These are phyloP conservation scores for Claviceps paspali DNA, from an alignment of 2,329 filamentous ascomycete species.

Conservation along the genomic window DNA sequence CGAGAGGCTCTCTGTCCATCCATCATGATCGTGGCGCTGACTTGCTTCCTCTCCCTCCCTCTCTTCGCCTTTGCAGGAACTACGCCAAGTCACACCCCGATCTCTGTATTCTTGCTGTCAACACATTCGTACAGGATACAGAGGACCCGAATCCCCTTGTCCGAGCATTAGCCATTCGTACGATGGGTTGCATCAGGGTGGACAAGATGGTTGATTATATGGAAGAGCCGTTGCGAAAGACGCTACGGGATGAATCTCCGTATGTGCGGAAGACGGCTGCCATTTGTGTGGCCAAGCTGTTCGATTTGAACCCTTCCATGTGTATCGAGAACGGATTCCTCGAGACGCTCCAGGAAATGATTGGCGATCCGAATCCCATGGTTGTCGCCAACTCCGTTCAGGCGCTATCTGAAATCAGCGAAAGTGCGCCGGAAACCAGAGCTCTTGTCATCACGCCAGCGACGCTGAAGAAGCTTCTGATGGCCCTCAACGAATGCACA, in stretches of 20 bases:
- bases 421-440: constrained; percentile 78
- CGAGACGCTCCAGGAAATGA: constrained; percentile 84
- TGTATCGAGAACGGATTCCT: constrained; percentile 96
- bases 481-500: constrained; percentile 94
- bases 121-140: constrained; percentile 97
- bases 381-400: constrained; percentile 96
- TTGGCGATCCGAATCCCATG: constrained; percentile 97
- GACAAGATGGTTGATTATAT: constrained; percentile 99
- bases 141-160: constrained; percentile 97
- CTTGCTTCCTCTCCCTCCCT: too few relatives aligned
- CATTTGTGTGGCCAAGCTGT: constrained; percentile 94
- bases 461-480: constrained; percentile 85
- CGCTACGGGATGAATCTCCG: constrained; percentile 87
- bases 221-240: constrained; percentile 95
- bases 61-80: too few relatives aligned
- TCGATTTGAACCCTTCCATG: constrained; percentile 82
- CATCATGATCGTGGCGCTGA: background rate
- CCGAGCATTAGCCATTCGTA: constrained; percentile 84
- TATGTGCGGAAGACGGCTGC: constrained; percentile 97
- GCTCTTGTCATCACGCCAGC: constrained; percentile 70
- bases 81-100: constrained; percentile 99
- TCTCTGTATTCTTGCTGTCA: constrained; percentile 94
- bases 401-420: constrained; percentile 78
- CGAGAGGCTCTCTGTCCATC: background rate
- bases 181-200: constrained; percentile 96